Evolutionary conservation across 768 basidiomycete genomes (phyloP).

Genomic region (Amanita inopinata): DNA sequence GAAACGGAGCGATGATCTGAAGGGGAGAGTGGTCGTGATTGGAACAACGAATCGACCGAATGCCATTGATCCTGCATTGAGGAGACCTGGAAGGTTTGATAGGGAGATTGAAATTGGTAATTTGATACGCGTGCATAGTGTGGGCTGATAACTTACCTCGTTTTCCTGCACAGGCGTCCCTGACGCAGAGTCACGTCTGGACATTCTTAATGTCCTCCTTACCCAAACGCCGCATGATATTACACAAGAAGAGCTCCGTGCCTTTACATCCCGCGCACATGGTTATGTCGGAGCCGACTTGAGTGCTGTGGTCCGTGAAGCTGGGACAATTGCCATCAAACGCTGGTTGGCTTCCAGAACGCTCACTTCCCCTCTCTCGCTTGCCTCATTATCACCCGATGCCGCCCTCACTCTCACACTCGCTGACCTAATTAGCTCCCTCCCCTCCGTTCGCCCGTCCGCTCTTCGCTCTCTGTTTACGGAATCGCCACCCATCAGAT

Average conservation of each 20-base stretch:
- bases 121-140: slow-evolving; percentile 12
- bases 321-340: slow-evolving; percentile 87
- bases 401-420: slow-evolving; percentile 31
- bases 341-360: slow-evolving; percentile 42
- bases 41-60: slow-evolving; percentile 95
- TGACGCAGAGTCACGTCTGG: slow-evolving; percentile 71
- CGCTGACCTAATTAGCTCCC: slow-evolving; percentile 57
- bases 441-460: slow-evolving; percentile 80
- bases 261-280: slow-evolving; percentile 72
- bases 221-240: slow-evolving; percentile 72
- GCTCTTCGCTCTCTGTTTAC: slow-evolving; percentile 92
- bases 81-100: slow-evolving; percentile 87
- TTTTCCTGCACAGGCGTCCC: slow-evolving; percentile 58
- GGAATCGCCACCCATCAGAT: slow-evolving; percentile 73
- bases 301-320: slow-evolving; percentile 84
- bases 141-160: slow-evolving; percentile 1
- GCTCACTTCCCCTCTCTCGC: slow-evolving; percentile 12
- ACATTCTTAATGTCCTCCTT: slow-evolving; percentile 83
- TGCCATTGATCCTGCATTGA: slow-evolving; percentile 87
- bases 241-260: slow-evolving; percentile 44
- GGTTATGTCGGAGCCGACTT: slow-evolving; percentile 98
- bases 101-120: slow-evolving; percentile 91
- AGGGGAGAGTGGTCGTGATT: slow-evolving; percentile 78
- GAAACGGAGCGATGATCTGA: slow-evolving; percentile 21
- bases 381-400: slow-evolving; percentile 5